phyloP scores from a whole-genome alignment of 129 eudicot genomes.

The Chrysanthemum makinoi region DNA sequence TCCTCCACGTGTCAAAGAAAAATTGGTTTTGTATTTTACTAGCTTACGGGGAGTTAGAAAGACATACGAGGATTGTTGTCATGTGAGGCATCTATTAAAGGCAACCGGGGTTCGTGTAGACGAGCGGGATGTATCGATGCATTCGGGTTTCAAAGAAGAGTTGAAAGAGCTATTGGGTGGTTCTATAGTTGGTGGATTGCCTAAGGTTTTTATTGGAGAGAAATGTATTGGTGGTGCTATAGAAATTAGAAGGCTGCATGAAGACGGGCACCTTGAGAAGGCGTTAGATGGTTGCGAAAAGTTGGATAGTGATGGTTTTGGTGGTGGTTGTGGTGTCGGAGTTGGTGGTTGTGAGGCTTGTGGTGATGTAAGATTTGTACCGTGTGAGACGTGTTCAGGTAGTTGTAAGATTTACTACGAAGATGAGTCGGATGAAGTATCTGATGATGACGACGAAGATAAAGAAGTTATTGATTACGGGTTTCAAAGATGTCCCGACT shows the following conservation, averaged over 20 bases:
- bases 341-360: conserved; percentile 76
- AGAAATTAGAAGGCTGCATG: conserved; percentile 67
- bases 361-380: conserved; percentile 84
- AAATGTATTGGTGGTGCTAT: conserved; percentile 71
- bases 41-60: conserved; percentile 88
- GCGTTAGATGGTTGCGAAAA: conserved; percentile 57
- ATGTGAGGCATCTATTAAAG: conserved; percentile 61
- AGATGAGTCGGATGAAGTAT: conserved; percentile 37
- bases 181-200: conserved; percentile 45
- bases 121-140: conserved; percentile 95
- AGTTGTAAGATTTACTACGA: conserved; percentile 86
- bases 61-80: conserved; percentile 92
- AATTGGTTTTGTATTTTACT: conserved; percentile 70
- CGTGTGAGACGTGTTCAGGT: conserved; percentile 95
- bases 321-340: conserved; percentile 26
- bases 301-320: conserved; percentile 34
- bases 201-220: conserved; percentile 65
- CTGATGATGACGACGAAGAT: conserved; percentile 35
- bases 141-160: conserved; percentile 87
- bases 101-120: conserved; percentile 68
- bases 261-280: conserved; percentile 80
- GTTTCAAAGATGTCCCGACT: conserved; percentile 86
- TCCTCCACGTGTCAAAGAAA: conserved; percentile 45
- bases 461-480: conserved; percentile 59
- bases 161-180: conserved; percentile 62